Percentiles rank a stretch among this genome's conserved stretches.
Conservation (phyloP, 192 early-diverging fungal genomes). For the Coemansia sp. region DNA sequence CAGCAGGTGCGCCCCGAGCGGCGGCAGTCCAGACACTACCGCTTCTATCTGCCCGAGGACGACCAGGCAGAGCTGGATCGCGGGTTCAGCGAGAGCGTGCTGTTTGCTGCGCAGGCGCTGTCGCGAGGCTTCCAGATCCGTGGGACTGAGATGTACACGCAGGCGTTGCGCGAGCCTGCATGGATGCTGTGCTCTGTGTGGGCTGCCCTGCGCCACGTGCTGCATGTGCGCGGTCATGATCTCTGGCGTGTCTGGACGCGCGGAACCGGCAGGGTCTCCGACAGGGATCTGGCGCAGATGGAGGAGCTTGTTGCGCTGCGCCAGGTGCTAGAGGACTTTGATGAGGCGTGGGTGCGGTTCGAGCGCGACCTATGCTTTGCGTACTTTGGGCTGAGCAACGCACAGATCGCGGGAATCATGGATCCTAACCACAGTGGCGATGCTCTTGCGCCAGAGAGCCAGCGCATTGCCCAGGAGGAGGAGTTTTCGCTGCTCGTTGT, state of each 20-base stretch:
- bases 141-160: slow-evolving; percentile 62
- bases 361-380: slow-evolving; percentile 70
- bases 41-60: slow-evolving; percentile 61
- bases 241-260: slow-evolving; percentile 22
- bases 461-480: slow-evolving; percentile 32
- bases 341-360: slow-evolving; percentile 65
- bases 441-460: not conserved
- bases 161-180: slow-evolving; percentile 55
- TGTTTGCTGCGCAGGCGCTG: slow-evolving; percentile 70
- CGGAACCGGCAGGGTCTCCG: not conserved
- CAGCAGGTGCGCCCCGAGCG: slow-evolving; percentile 42
- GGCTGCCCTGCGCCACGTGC: slow-evolving; percentile 59
- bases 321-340: slow-evolving; percentile 63
- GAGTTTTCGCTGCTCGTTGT: slow-evolving; percentile 56
- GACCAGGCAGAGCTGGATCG: slow-evolving; percentile 68
- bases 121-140: slow-evolving; percentile 66
- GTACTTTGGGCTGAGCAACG: slow-evolving; percentile 63
- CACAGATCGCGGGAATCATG: slow-evolving; percentile 52
- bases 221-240: slow-evolving; percentile 32
- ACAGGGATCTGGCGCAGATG: not conserved
- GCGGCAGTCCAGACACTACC: slow-evolving; percentile 57
- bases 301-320: slow-evolving; percentile 47
- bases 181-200: slow-evolving; percentile 57
- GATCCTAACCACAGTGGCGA: slow-evolving; percentile 51
- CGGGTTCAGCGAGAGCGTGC: slow-evolving; percentile 69